Conservation (phyloP, 2,329 filamentous ascomycete species). For the Cryphonectria carpinicola region DNA sequence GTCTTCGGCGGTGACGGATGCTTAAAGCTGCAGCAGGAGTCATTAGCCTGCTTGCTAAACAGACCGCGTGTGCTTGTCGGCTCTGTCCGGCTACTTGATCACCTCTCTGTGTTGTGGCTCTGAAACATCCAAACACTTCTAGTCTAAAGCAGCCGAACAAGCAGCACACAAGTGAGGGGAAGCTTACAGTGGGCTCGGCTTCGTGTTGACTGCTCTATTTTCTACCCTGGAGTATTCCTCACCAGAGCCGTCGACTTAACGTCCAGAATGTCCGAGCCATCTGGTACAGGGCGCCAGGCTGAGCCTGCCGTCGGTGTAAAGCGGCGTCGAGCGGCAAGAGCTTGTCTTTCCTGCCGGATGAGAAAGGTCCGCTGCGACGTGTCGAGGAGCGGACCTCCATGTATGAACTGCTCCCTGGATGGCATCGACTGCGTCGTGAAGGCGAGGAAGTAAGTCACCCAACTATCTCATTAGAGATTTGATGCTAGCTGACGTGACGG, state of each 20-base stretch:
- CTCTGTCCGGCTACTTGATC: not conserved
- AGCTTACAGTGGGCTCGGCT: not conserved
- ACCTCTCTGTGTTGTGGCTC: no score
- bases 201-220: not conserved
- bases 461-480: no score
- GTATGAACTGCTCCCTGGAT: constrained; percentile 15
- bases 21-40: not conserved
- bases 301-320: not conserved
- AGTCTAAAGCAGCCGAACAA: not conserved
- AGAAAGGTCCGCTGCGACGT: constrained; percentile 18
- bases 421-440: constrained; percentile 11
- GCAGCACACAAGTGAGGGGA: not conserved
- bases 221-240: not conserved
- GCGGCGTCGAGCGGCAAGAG: constrained; percentile 11
- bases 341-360: constrained; percentile 7
- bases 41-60: not conserved
- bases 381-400: constrained; percentile 17
- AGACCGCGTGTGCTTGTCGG: not conserved
- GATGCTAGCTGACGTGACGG: not conserved
- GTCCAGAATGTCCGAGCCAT: not conserved
- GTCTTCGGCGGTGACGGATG: not conserved
- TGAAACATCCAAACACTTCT: not conserved
- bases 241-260: not conserved
- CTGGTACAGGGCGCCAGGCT: not conserved
- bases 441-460: constrained; percentile 4